Base-by-base conservation (phyloP, 2,329 filamentous ascomycete genomes). In the Trichoderma citrinoviride region DNA sequence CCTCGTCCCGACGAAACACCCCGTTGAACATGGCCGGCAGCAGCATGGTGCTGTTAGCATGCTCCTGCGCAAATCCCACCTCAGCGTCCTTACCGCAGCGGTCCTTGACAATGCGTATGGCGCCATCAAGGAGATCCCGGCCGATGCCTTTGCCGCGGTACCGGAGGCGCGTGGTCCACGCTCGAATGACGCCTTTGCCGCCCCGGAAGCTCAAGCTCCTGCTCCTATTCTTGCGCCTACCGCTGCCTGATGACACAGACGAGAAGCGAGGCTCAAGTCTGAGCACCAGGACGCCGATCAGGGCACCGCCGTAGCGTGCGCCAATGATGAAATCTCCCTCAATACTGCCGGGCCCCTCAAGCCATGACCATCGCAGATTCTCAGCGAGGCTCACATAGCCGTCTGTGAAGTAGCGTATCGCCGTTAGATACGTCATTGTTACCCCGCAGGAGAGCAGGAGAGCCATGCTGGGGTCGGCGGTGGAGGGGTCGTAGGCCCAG, bases 131-230 rank as follows among this genome's bases (percentile, higher is more conserved):
- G 71, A 97, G 77, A 37, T 87, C 88, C 46, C 80, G 82, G 3
- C 92, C 93, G 25, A 96, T 81, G 0, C 92, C 92, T 67, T 86
- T 85, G 37, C 85, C 81, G 27, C 93, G 84, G 75, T 92, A 92
- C 69, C 82, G 81, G 57, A 87, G 77, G 73, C 83, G 83, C 1
- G 92, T 91, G 2, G 92, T 94, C 92, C 93, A 97, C 1, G 90
- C 92, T 29, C 90, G 85, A 65, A 97, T 88, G 54, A 92, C 80
- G 8, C 88, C 90, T 67, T 84, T 85, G 60, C 89, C 89, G 41
- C 87, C 86, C 68, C 80, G 74, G 70, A 81, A 80, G 72, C 73
- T 79, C 70, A 68, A 67, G 55, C 71, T 75, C 70, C 73, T 78
- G 78, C 72, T 73, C 70, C 73, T 78, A 77, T 72, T 73, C 73